A percentile compares a stretch with the other conserved stretches of the same genome.
These are phyloP conservation scores for Phytophthora pisi DNA, from an alignment of 352 stramenopile genomes.

Conservation along the genomic window DNA sequence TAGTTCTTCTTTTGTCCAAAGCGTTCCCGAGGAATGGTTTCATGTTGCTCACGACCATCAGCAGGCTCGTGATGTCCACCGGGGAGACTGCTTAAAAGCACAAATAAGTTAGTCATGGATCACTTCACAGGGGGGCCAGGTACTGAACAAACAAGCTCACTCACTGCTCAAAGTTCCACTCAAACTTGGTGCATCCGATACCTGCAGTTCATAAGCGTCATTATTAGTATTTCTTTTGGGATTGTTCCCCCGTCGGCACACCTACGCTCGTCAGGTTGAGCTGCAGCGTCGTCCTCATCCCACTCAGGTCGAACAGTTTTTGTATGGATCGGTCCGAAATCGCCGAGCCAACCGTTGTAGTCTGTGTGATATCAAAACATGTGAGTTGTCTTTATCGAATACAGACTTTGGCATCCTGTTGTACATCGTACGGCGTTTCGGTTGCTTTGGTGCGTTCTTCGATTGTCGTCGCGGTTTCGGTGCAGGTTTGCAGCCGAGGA, in stretches of 20 bases:
- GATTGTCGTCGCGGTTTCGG: constrained; percentile 11
- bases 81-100: constrained; percentile 27
- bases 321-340: constrained; percentile 76
- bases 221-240: not conserved
- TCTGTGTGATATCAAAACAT: constrained; percentile 29
- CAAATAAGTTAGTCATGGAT: constrained; percentile 3
- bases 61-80: constrained; percentile 15
- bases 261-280: constrained; percentile 30
- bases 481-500: constrained; percentile 53
- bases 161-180: constrained; percentile 76
- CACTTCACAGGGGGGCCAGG: not conserved
- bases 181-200: constrained; percentile 31
- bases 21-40: not conserved
- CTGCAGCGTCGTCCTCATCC: constrained; percentile 35
- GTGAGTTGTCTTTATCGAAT: not conserved
- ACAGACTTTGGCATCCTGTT: not conserved
- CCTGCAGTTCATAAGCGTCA: constrained; percentile 16
- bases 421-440: constrained; percentile 32
- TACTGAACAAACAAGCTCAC: constrained; percentile 4
- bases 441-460: constrained; percentile 18
- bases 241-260: not conserved
- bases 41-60: not conserved
- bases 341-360: constrained; percentile 77
- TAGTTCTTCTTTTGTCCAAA: constrained; percentile 15
- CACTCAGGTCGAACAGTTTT: constrained; percentile 69